Percentiles rank a stretch among this genome's conserved stretches.
These are phyloP conservation scores for Alternaria arbusti DNA, from an alignment of 2,329 filamentous ascomycete species.

Conservation along the genomic window DNA sequence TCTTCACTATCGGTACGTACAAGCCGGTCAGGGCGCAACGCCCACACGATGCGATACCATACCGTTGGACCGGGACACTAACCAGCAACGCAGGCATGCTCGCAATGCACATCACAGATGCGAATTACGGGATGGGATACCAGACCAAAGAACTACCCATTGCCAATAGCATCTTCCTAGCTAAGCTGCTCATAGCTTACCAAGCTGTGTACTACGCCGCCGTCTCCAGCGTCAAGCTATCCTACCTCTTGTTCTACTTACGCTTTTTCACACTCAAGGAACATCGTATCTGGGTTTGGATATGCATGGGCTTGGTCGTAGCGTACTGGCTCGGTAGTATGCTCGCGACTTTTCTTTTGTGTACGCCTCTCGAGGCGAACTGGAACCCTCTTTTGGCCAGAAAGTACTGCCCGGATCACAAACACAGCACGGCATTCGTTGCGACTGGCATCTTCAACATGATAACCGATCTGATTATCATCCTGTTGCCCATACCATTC, in stretches of 20 bases:
- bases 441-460: neutral
- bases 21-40: neutral
- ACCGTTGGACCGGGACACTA: neutral
- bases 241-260: neutral
- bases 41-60: neutral
- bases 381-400: neutral
- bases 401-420: neutral
- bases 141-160: neutral
- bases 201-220: neutral
- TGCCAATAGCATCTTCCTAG: neutral
- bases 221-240: neutral
- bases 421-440: neutral
- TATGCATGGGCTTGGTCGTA: neutral
- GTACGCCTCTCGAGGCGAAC: neutral
- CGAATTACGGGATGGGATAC: neutral
- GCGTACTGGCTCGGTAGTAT: neutral
- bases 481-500: neutral
- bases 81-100: neutral
- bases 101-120: neutral
- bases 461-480: neutral
- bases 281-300: neutral
- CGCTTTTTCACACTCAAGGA: neutral
- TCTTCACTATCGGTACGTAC: neutral
- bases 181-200: neutral
- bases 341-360: neutral